phyloP scores from a whole-genome alignment of 2,329 filamentous ascomycete species.

The Coniochaeta sp. region DNA sequence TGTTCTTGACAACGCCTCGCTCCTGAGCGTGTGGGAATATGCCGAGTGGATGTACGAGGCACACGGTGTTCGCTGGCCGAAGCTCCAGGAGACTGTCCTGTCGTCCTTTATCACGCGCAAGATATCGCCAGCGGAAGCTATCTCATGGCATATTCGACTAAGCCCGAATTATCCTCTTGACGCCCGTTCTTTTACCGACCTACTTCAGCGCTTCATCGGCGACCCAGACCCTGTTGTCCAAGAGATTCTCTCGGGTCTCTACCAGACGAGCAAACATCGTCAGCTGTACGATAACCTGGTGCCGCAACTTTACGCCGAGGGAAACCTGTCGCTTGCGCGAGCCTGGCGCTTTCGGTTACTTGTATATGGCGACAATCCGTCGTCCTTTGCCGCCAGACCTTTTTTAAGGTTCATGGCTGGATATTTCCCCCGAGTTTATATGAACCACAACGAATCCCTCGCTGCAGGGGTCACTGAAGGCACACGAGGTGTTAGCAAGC shows the following conservation, averaged over 20 bases:
- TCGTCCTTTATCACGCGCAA: constrained; percentile 32
- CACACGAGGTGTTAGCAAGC: not conserved
- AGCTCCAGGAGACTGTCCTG: constrained; percentile 42
- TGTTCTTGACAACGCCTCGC: constrained; percentile 21
- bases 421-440: constrained; percentile 31
- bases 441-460: not conserved
- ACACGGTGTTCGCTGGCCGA: constrained; percentile 38
- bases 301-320: constrained; percentile 42
- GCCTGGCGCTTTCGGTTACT: constrained; percentile 40
- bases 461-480: not conserved
- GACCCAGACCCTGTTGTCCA: constrained; percentile 29
- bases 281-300: constrained; percentile 43
- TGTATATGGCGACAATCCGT: constrained; percentile 33
- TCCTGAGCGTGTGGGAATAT: constrained; percentile 29
- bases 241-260: constrained; percentile 35
- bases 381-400: constrained; percentile 29
- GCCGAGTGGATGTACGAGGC: constrained; percentile 34
- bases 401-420: constrained; percentile 41
- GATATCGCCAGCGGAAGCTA: constrained; percentile 28
- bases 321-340: constrained; percentile 34
- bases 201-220: constrained; percentile 33
- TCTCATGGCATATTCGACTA: constrained; percentile 42
- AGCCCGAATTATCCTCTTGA: constrained; percentile 34
- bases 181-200: constrained; percentile 29
- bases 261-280: constrained; percentile 34